Conservation (phyloP, 495 filamentous ascomycete genomes). For the Lepraria neglecta region DNA sequence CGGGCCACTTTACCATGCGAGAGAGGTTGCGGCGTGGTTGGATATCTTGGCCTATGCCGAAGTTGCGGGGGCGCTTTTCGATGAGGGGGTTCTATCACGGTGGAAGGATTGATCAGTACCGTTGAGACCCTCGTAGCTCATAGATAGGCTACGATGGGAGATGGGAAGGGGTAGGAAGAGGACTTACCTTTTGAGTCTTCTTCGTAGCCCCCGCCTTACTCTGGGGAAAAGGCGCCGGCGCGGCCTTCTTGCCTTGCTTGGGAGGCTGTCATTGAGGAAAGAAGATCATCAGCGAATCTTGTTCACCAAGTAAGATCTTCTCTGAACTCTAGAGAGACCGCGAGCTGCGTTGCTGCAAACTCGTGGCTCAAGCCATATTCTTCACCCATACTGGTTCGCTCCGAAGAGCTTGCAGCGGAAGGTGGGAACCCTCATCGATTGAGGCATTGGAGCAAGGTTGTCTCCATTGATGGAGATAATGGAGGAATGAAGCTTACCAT, state of each 20-base stretch:
- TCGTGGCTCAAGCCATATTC: constrained; percentile 68
- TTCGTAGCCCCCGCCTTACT: constrained; percentile 80
- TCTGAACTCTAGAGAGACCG: constrained; percentile 87
- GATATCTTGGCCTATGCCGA: constrained; percentile 97
- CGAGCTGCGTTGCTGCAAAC: constrained; percentile 56
- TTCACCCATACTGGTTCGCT: constrained; percentile 6
- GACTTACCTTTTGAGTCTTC: constrained; percentile 93
- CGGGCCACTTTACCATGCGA: constrained; percentile 99
- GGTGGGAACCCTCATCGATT: not conserved
- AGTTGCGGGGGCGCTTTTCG: constrained; percentile 96
- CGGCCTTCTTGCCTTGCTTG: constrained; percentile 87
- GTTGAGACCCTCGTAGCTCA: constrained; percentile 31
- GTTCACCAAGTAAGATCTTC: constrained; percentile 75
- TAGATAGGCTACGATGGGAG: not conserved
- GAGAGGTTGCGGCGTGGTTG: constrained; percentile 95
- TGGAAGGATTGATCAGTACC: constrained; percentile 26
- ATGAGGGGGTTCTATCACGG: constrained; percentile 87
- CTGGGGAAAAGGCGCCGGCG: constrained; percentile 92
- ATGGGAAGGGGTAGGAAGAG: not conserved
- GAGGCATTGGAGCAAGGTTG: not conserved
- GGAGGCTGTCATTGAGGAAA: constrained; percentile 99
- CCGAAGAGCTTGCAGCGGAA: constrained; percentile 6
- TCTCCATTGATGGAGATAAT: not conserved
- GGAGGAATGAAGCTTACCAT: constrained; percentile 13
- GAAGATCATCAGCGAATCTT: constrained; percentile 85